Percentiles rank a stretch among this genome's conserved stretches.
These are phyloP conservation scores for Schoenoplectus tabernaemontani DNA, from an alignment of 202 grass and related monocot species.

Conservation along the genomic window DNA sequence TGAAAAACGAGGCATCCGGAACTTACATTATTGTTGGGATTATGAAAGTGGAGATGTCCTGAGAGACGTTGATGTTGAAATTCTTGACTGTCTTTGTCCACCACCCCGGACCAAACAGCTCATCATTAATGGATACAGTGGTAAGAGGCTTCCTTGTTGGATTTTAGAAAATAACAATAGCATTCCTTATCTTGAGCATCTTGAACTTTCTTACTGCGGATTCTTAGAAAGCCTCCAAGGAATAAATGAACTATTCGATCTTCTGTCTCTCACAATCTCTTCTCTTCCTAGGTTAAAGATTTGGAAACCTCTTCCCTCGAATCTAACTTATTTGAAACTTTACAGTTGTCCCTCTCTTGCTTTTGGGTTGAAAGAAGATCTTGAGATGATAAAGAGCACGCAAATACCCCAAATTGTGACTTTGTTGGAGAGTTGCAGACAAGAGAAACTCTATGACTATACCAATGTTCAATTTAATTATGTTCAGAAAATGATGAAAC, in stretches of 20 bases:
- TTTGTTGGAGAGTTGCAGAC: neutral
- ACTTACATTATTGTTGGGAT: neutral
- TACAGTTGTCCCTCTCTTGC: neutral
- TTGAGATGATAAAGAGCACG: neutral
- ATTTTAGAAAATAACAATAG: constrained; percentile 5
- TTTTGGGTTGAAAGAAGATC: neutral
- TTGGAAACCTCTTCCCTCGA: neutral
- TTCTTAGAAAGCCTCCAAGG: neutral
- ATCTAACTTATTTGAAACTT: neutral
- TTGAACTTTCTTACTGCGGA: neutral
- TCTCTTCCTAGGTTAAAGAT: neutral
- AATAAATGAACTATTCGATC: neutral
- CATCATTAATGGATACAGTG: neutral
- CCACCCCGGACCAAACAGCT: neutral
- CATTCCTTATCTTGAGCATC: neutral
- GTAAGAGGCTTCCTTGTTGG: neutral
- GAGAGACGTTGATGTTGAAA: neutral
- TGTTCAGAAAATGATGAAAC: neutral
- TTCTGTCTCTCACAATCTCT: neutral
- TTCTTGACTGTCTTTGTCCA: neutral
- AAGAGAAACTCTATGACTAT: neutral
- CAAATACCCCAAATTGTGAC: neutral
- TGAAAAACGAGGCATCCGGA: neutral
- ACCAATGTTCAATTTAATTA: neutral
- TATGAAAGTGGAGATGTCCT: neutral